These are phyloP conservation scores for Hepatocystis sp. DNA, from an alignment of 169 alveolate species.

Conservation along the genomic window DNA sequence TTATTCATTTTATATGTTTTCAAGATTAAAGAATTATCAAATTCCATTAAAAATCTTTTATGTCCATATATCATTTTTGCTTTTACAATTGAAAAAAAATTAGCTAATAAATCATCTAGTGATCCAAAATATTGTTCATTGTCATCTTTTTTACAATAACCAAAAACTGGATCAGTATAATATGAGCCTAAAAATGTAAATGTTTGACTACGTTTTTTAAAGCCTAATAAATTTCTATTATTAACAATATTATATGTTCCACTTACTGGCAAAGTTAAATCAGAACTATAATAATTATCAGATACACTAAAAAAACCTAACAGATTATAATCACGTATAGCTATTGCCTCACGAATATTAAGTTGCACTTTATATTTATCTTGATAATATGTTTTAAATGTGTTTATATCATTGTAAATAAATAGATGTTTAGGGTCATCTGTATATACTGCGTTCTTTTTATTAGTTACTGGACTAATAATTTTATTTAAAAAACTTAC, in stretches of 20 bases:
- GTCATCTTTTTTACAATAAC: constrained; percentile 10
- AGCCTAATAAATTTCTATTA: constrained; percentile 11
- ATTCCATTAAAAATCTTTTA: constrained; percentile 24
- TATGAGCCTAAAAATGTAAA: constrained; percentile 2
- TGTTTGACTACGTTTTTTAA: constrained; percentile 47
- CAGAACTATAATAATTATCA: constrained; percentile 48
- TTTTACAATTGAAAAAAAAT: constrained; percentile 60
- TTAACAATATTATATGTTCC: constrained; percentile 5
- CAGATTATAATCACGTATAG: constrained; percentile 27
- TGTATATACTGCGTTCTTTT: constrained; percentile 5
- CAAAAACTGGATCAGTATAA: neutral
- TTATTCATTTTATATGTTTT: constrained; percentile 24
- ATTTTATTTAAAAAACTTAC: neutral
- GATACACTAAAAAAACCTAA: constrained; percentile 20
- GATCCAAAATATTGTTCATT: constrained; percentile 20
- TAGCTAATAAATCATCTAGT: constrained; percentile 24
- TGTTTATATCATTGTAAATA: neutral
- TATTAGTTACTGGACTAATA: neutral
- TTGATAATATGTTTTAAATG: constrained; percentile 1
- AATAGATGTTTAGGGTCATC: constrained; percentile 3
- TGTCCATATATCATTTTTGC: constrained; percentile 26
- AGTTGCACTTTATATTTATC: constrained; percentile 1
- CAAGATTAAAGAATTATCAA: constrained; percentile 5
- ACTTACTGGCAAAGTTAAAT: constrained; percentile 16
- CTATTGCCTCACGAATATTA: neutral